Evolutionary conservation across 306 rosid genomes (phyloP), one percentile per base, ranked within the genome.

Genomic region (Citrullus amarus): DNA sequence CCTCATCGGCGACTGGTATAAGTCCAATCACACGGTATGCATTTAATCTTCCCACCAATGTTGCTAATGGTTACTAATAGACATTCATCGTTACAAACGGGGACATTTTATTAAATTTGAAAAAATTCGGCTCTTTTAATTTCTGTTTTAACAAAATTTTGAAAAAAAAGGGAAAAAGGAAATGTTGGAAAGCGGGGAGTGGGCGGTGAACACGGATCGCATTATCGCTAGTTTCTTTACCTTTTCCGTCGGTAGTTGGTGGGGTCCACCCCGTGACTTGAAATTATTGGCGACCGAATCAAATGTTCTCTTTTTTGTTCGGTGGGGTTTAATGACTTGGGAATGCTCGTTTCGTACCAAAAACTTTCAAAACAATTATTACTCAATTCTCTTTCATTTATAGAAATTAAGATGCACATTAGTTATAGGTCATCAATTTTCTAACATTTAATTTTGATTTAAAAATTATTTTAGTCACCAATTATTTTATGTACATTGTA

Each of bases 1-100:
- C 18, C 97, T 95, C 51, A 90, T 92, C 77, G 99, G 99, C 39
- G 99, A 95, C 81, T 95, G 99, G 99, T 91, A 86, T 93, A 91
- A 85, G 59, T 65, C 90, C 65, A 95, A 95, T 83, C 96, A 95
- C 90, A 91, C 97, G 87, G 99, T 95, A 72, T 34, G 57, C n/a
- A 14, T 66, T 34, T 8, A 16, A 65, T 8, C 18, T 63, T 61
- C 11, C n/a, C 13, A 2, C 62, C 2, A 16, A 20, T 20, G 2
- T 53, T 25, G 28, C 28, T 25, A 25, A 25, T 25, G 28, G 28
- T 25, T 25, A 25, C 28, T 25, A 25, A 25, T 25, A 25, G 28
- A 25, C 28, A 25, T 25, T 25, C 28, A 25, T 25, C 28, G 28
- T 25, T 25, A 0, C 28, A 25, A 25, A 25, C 0, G 28, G 28